These are phyloP conservation scores for Fusarium virguliforme DNA, from an alignment of 2,329 filamentous ascomycete genomes.

Conservation along the genomic window DNA sequence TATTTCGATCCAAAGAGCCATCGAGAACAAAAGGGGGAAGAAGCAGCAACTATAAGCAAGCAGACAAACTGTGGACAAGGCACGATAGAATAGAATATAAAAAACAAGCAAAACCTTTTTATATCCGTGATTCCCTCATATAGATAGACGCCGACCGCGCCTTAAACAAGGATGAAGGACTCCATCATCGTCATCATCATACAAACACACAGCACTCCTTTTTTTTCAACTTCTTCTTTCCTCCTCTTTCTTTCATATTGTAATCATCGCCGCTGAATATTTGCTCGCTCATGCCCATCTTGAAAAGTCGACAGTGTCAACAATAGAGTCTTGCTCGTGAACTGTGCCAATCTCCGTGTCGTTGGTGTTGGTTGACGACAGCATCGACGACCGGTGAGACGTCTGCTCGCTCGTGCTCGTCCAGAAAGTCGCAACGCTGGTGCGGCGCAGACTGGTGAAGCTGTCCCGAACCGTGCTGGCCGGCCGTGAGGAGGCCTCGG, in stretches of 20 bases:
- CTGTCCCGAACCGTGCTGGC: conserved; percentile 72
- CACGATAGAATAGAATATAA: conserved; percentile 21
- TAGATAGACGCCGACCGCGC: conserved; percentile 52
- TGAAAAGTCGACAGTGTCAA: conserved; percentile 60
- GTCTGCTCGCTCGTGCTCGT: conserved; percentile 70
- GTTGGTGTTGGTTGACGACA: conserved; percentile 68
- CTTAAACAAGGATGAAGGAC: conserved; percentile 22
- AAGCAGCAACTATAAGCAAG: conserved; percentile 14
- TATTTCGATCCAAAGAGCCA: conserved; percentile 27
- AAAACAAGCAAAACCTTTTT: conserved; percentile 51
- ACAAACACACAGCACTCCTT: conserved; percentile 13
- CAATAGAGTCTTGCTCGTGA: conserved; percentile 52
- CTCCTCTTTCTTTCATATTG: background rate
- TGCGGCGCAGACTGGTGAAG: conserved; percentile 72
- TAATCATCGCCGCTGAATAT: conserved; percentile 7
- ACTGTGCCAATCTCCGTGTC: conserved; percentile 67
- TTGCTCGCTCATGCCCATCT: conserved; percentile 55
- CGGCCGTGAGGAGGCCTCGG: conserved; percentile 57
- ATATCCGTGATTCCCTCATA: conserved; percentile 50
- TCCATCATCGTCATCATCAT: conserved; percentile 33
- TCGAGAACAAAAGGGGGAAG: conserved; percentile 22
- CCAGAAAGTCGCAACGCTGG: conserved; percentile 78
- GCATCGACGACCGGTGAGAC: conserved; percentile 72
- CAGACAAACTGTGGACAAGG: conserved; percentile 23
- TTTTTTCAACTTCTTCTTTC: conserved; percentile 3